Percentiles rank a stretch among this genome's conserved stretches.
phyloP scores from a whole-genome alignment of 2,329 filamentous ascomycete species.

The Talaromyces rugulosus region DNA sequence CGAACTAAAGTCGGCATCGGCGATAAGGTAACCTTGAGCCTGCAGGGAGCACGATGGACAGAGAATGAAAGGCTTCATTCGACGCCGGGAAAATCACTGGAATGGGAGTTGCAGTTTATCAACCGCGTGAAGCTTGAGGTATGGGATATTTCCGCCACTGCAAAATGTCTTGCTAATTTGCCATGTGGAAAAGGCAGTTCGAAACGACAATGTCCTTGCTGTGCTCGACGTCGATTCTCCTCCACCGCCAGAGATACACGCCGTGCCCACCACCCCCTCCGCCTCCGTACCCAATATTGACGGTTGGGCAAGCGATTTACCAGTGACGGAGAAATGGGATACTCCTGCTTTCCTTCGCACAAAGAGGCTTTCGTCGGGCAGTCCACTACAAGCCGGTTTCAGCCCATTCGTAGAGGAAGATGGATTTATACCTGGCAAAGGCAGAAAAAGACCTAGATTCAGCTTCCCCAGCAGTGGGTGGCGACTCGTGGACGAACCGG shows the following conservation, averaged over 20 bases:
- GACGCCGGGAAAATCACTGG: slow-evolving; percentile 54
- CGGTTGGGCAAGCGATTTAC: slow-evolving; percentile 22
- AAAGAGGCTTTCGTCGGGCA: slow-evolving; percentile 64
- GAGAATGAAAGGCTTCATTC: slow-evolving; percentile 48
- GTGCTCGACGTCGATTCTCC: slow-evolving; percentile 52
- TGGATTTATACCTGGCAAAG: slow-evolving; percentile 55
- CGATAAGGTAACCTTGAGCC: slow-evolving; percentile 65
- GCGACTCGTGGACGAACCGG: slow-evolving; percentile 68
- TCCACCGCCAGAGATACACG: slow-evolving; percentile 16
- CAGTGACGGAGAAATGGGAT: slow-evolving; percentile 53
- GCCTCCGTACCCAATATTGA: background rate
- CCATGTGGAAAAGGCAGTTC: slow-evolving; percentile 20
- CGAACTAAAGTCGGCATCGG: slow-evolving; percentile 69
- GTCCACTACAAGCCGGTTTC: slow-evolving; percentile 59
- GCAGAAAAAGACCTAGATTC: slow-evolving; percentile 67
- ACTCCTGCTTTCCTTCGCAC: slow-evolving; percentile 79
- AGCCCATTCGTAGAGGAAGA: slow-evolving; percentile 68
- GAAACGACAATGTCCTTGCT: slow-evolving; percentile 20
- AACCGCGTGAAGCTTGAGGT: slow-evolving; percentile 35
- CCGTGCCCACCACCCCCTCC: background rate
- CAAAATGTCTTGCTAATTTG: background rate
- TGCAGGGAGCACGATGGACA: slow-evolving; percentile 66
- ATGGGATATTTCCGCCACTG: background rate
- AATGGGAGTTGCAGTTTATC: slow-evolving; percentile 54
- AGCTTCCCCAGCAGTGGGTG: slow-evolving; percentile 64